Evolutionary conservation across 1,284 basidiomycete genomes (phyloP).

Genomic region (Pseudozyma hubeiensis): DNA sequence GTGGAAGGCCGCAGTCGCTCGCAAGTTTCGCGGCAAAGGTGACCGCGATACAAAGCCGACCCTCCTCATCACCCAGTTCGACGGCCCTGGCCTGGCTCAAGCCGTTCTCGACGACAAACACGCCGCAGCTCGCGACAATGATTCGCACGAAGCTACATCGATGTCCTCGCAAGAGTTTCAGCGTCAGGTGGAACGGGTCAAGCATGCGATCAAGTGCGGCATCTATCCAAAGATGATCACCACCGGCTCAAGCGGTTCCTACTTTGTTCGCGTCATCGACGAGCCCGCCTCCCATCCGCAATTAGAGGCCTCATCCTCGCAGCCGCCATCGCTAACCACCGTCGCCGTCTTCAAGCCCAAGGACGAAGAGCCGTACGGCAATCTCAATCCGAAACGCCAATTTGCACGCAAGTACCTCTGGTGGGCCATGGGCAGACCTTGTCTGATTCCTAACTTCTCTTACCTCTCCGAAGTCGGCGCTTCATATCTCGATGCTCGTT

Average conservation of each 20-base stretch:
- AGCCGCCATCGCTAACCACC: constrained; percentile 12
- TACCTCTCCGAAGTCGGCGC: constrained; percentile 80
- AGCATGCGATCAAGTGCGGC: constrained; percentile 56
- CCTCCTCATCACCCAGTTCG: constrained; percentile 41
- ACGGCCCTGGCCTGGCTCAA: constrained; percentile 27
- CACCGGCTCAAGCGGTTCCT: constrained; percentile 64
- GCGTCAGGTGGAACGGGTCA: constrained; percentile 50
- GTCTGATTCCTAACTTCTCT: constrained; percentile 67
- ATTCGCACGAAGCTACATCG: constrained; percentile 25
- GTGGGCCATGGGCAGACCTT: constrained; percentile 68
- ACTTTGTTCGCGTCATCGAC: constrained; percentile 53
- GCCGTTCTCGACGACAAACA: constrained; percentile 14
- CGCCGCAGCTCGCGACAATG: background rate
- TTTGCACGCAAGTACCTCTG: constrained; percentile 67
- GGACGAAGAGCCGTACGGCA: constrained; percentile 68
- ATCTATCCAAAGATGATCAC: constrained; percentile 66
- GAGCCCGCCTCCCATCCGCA: background rate
- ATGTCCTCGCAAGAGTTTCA: constrained; percentile 43
- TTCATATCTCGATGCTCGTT: constrained; percentile 81
- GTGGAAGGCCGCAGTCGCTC: constrained; percentile 53
- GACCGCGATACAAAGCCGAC: constrained; percentile 20
- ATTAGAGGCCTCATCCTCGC: background rate
- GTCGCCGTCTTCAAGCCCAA: constrained; percentile 67
- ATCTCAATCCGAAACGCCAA: constrained; percentile 65
- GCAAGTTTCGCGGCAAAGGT: constrained; percentile 40